These are phyloP conservation scores for Apostasia shenzhenica DNA, from an alignment of 106 monocot genomes.

Conservation along the genomic window DNA sequence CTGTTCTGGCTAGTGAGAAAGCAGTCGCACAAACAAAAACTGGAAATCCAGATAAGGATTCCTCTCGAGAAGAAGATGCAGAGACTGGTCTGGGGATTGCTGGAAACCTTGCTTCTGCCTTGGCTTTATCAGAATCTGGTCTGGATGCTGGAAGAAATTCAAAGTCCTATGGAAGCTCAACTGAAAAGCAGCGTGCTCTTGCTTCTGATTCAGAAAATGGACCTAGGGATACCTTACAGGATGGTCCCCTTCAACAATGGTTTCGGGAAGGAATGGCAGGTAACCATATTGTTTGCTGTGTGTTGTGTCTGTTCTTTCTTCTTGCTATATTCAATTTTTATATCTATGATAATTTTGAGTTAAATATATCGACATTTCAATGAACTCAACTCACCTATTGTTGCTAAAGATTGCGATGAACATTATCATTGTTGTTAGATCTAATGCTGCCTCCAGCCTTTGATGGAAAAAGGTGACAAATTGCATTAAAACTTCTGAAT, in stretches of 20 bases:
- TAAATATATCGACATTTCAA: too few species aligned
- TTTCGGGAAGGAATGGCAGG: slow-evolving; percentile 91
- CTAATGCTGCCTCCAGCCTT: too few species aligned
- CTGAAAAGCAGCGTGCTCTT: slow-evolving; percentile 30
- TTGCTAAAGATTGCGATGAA: too few species aligned
- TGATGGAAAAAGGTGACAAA: too few species aligned
- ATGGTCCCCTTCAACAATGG: slow-evolving; percentile 80
- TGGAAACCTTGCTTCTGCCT: slow-evolving; percentile 28
- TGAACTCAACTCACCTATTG: too few species aligned
- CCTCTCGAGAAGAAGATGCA: slow-evolving; percentile 21
- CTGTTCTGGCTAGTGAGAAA: slow-evolving; percentile 80
- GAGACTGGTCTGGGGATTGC: slow-evolving; percentile 59
- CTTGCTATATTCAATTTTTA: background rate
- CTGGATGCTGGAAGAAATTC: slow-evolving; percentile 27
- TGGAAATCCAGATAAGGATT: slow-evolving; percentile 2
- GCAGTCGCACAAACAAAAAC: slow-evolving; percentile 31
- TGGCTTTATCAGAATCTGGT: slow-evolving; percentile 29
- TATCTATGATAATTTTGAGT: too few species aligned
- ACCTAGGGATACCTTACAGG: slow-evolving; percentile 24
- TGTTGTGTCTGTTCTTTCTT: background rate
- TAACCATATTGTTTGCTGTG: slow-evolving; percentile 2
- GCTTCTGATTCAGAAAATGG: slow-evolving; percentile 27
- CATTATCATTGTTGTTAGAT: too few species aligned
- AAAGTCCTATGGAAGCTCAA: slow-evolving; percentile 26
- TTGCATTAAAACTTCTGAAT: too few species aligned